Base-by-base conservation (phyloP, 202 grass and related monocot genomes). In the Brachypodium distachyon region DNA sequence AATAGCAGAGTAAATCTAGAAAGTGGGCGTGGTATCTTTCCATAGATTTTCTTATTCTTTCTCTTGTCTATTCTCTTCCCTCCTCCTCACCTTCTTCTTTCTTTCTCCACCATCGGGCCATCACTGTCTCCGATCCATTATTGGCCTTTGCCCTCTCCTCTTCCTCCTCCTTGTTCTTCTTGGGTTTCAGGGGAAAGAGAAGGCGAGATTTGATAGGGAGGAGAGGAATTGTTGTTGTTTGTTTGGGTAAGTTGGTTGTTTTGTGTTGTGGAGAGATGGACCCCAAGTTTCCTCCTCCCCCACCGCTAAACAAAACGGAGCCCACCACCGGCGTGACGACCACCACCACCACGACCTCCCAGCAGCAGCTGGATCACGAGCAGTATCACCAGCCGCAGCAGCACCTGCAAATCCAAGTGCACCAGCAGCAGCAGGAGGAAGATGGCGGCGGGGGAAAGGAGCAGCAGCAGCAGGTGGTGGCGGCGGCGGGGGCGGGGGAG, bases 291-390 rank as follows among this genome's bases (percentile, higher is more conserved):
- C 71, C 86, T 77, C 78, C 81, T 72, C 77, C 81, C 82, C 86
- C 86, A 88, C 71, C 82, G 86, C 86, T 84, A 81, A 85, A 85
- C 86, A 85, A 88, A 88, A 76, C 86, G 86, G 86, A 88, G 82
- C 86, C 86, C 86, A 88, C 82, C 77, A 81, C 76, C 16, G 44
- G 74, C 67, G 58, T 68, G 33, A 61, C 85, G 6, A 82, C 79
- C 31, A 71, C 78, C 48, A 48, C 72, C 62, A 47, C 81, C 74
- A 19, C 83, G 54, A 60, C 61, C 72, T n/a, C 26, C 72, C 52
- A 72, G 33, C 80, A 83, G 73, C 86, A 84, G 81, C 71, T 72
- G 85, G 85, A 87, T 87, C 85, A 67, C 69, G 73, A 88, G 70
- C 81, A 90, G 26, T 82, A 78, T 53, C 80, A 66, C 5, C 81